phyloP scores from a whole-genome alignment of 2,329 filamentous ascomycete genomes.

The Diaporthe destruens region DNA sequence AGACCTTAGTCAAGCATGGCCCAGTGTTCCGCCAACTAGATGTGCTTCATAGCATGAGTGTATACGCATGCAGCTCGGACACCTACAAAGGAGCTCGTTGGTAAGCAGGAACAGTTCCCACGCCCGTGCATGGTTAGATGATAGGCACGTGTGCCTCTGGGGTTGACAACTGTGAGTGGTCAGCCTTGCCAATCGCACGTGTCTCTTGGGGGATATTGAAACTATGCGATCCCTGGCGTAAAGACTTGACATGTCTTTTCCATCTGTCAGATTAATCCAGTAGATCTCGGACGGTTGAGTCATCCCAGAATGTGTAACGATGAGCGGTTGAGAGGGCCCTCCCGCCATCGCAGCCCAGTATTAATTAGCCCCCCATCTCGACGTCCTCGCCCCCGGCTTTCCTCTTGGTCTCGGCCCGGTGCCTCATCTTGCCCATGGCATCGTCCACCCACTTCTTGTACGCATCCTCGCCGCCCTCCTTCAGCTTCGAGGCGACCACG shows the following conservation, averaged over 20 bases:
- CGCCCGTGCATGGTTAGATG: background rate
- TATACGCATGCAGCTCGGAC: background rate
- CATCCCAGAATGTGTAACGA: conserved; percentile 8
- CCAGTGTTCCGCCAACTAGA: background rate
- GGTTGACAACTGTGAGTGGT: conserved; percentile 3
- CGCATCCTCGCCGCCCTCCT: conserved; percentile 70
- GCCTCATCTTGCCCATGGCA: conserved; percentile 52
- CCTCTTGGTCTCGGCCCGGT: conserved; percentile 50
- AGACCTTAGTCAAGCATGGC: background rate
- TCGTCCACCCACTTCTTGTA: conserved; percentile 82
- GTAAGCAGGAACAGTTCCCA: background rate
- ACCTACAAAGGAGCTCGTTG: no score
- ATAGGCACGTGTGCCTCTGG: background rate
- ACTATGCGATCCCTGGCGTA: background rate
- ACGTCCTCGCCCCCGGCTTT: conserved; percentile 48
- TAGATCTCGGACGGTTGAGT: conserved; percentile 1
- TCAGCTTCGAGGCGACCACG: conserved; percentile 81
- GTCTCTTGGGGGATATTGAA: background rate
- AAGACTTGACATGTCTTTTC: conserved; percentile 3
- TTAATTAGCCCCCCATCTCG: conserved; percentile 48
- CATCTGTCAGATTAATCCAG: conserved; percentile 19
- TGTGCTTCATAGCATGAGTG: background rate
- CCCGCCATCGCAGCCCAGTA: background rate
- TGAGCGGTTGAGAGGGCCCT: background rate
- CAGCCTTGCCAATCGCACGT: background rate